phyloP scores from a whole-genome alignment of 257 asterid species.

The Solanum ahanhuiri region DNA sequence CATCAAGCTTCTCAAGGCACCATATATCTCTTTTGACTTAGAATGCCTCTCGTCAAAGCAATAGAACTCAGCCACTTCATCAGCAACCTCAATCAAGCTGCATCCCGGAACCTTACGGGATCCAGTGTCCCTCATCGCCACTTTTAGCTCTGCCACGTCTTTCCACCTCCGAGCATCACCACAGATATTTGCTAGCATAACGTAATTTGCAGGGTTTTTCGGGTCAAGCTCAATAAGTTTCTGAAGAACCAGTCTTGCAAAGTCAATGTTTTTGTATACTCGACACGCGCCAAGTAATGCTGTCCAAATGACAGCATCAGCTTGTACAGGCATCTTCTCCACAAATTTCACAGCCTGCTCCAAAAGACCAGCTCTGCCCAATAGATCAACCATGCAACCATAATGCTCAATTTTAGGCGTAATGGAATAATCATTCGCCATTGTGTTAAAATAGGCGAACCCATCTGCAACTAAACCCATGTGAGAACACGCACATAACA shows the following conservation, averaged over 20 bases:
- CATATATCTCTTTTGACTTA: conserved; percentile 41
- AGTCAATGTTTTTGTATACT: conserved; percentile 45
- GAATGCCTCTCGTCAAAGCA: conserved; percentile 64
- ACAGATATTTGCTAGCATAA: conserved; percentile 62
- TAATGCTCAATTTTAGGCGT: conserved; percentile 63
- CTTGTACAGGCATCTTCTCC: conserved; percentile 45
- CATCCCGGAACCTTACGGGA: conserved; percentile 60
- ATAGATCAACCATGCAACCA: conserved; percentile 79
- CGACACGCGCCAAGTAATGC: conserved; percentile 62
- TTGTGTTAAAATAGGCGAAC: conserved; percentile 36
- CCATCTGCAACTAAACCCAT: conserved; percentile 70
- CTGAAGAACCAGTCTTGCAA: conserved; percentile 55
- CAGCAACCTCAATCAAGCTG: conserved; percentile 54
- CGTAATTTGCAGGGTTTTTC: conserved; percentile 55
- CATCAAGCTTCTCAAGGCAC: conserved; percentile 41
- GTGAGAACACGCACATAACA: conserved; percentile 74
- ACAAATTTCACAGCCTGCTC: conserved; percentile 67
- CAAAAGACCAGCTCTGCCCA: conserved; percentile 61
- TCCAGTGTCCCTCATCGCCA: conserved; percentile 58
- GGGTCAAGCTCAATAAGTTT: conserved; percentile 72
- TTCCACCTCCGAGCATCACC: conserved; percentile 70
- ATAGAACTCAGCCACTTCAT: conserved; percentile 50
- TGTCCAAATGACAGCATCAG: conserved; percentile 74
- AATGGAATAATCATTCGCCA: conserved; percentile 36
- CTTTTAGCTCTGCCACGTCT: conserved; percentile 50